Conservation (phyloP, 2,329 filamentous ascomycete genomes). For the Pezicula carpinea region DNA sequence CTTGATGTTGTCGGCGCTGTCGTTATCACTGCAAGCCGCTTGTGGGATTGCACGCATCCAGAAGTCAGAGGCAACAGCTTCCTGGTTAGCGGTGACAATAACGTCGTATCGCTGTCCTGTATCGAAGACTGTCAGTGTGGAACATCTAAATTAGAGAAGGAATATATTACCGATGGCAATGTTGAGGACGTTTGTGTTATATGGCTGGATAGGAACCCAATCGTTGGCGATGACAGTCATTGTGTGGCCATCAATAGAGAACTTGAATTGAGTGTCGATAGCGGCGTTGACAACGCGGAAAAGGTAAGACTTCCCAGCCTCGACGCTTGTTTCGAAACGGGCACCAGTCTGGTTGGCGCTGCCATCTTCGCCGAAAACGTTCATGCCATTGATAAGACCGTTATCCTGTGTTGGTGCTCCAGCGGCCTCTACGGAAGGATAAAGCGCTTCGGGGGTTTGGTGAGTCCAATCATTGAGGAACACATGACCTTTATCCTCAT, state of each 20-base stretch:
- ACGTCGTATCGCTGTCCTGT: conserved; percentile 39
- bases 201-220: conserved; percentile 49
- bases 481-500: conserved; percentile 55
- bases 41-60: conserved; percentile 55
- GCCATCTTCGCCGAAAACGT: conserved; percentile 14
- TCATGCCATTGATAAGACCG: conserved; percentile 24
- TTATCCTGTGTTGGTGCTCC: conserved; percentile 26
- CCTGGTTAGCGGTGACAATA: conserved; percentile 41
- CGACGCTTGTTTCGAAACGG: conserved; percentile 31
- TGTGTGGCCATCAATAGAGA: conserved; percentile 43
- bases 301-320: conserved; percentile 36
- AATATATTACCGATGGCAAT: conserved; percentile 39
- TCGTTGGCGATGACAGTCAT: conserved; percentile 62
- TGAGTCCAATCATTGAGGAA: conserved; percentile 28
- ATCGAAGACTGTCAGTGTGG: neutral
- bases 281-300: conserved; percentile 40
- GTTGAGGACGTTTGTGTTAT: conserved; percentile 40
- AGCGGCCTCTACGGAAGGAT: conserved; percentile 10
- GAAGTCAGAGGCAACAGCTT: conserved; percentile 38
- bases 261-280: conserved; percentile 39
- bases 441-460: conserved; percentile 17
- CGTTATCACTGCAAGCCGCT: conserved; percentile 52
- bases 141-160: neutral
- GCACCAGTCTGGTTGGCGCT: conserved; percentile 10
- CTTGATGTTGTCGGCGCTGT: conserved; percentile 42